phyloP scores from a whole-genome alignment of 139 green algal species.

The Chlamydomonas sp. region DNA sequence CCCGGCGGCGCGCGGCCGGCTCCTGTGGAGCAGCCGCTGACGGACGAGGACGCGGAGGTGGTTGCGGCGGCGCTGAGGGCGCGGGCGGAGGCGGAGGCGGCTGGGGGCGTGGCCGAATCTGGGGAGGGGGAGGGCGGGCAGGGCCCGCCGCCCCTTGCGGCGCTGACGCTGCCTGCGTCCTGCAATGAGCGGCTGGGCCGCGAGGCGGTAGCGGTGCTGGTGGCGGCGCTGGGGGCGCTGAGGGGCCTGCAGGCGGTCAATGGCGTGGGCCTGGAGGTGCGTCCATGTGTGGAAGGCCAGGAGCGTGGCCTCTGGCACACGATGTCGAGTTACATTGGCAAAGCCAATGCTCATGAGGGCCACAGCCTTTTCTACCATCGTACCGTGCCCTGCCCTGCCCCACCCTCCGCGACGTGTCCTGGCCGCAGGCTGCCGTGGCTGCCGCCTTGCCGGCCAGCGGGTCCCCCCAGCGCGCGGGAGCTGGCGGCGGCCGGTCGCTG shows the following conservation, averaged over 20 bases:
- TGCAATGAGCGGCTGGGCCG: conserved; percentile 9
- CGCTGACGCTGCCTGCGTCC: conserved; percentile 1
- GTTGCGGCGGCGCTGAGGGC: conserved; percentile 26
- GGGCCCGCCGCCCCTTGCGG: not conserved
- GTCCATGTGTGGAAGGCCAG: not conserved
- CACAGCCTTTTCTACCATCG: too few relatives aligned
- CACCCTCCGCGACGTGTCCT: too few relatives aligned
- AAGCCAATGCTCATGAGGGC: too few relatives aligned
- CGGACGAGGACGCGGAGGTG: conserved; percentile 39
- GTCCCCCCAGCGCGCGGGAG: not conserved
- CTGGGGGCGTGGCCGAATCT: not conserved
- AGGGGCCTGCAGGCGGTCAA: conserved; percentile 36
- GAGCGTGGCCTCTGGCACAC: too few relatives aligned
- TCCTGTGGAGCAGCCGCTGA: not conserved
- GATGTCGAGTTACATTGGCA: too few relatives aligned
- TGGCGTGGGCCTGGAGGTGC: conserved; percentile 21
- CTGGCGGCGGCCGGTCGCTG: not conserved
- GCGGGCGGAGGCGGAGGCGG: not conserved
- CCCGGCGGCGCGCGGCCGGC: not conserved
- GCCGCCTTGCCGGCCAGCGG: not conserved
- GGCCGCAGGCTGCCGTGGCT: not conserved
- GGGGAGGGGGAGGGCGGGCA: not conserved
- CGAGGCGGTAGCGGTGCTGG: conserved; percentile 15
- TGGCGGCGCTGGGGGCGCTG: conserved; percentile 16
- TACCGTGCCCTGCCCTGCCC: too few relatives aligned